Percentiles rank a stretch among this genome's conserved stretches.
Evolutionary conservation across 2,329 filamentous ascomycete genomes (phyloP).

Genomic region (Apiospora marii): DNA sequence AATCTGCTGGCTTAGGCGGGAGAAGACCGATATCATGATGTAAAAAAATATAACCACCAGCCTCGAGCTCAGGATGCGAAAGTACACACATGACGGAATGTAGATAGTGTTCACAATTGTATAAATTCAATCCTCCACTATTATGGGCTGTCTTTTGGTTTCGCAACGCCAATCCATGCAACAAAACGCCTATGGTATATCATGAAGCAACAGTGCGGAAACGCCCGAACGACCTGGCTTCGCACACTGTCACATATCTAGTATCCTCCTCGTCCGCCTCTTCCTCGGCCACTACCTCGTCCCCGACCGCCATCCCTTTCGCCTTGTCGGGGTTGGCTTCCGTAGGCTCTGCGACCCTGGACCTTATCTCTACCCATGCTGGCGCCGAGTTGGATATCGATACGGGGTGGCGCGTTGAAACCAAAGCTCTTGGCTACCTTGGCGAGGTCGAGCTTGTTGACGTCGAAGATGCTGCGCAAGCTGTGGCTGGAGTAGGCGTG

Average conservation of each 20-base stretch:
- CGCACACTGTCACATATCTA: not conserved
- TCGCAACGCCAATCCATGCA: conserved; percentile 25
- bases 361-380: conserved; percentile 77
- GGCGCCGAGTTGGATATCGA: conserved; percentile 80
- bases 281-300: not conserved
- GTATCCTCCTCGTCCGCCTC: not conserved
- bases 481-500: conserved; percentile 93
- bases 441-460: conserved; percentile 81
- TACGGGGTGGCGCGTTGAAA: conserved; percentile 77
- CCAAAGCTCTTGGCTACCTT: conserved; percentile 88
- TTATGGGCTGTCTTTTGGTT: conserved; percentile 13
- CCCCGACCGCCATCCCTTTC: not conserved
- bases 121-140: conserved; percentile 13
- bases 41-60: not conserved
- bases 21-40: not conserved
- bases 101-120: not conserved
- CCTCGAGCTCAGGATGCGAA: not conserved
- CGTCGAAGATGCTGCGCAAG: conserved; percentile 83
- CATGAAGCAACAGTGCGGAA: conserved; percentile 20
- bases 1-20: not conserved
- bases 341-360: conserved; percentile 72
- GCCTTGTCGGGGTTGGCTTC: conserved; percentile 76
- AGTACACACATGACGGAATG: not conserved
- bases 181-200: conserved; percentile 25
- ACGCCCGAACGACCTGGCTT: conserved; percentile 15